Base-by-base conservation (phyloP, 106 monocot species). In the Dioscorea zingiberensis region DNA sequence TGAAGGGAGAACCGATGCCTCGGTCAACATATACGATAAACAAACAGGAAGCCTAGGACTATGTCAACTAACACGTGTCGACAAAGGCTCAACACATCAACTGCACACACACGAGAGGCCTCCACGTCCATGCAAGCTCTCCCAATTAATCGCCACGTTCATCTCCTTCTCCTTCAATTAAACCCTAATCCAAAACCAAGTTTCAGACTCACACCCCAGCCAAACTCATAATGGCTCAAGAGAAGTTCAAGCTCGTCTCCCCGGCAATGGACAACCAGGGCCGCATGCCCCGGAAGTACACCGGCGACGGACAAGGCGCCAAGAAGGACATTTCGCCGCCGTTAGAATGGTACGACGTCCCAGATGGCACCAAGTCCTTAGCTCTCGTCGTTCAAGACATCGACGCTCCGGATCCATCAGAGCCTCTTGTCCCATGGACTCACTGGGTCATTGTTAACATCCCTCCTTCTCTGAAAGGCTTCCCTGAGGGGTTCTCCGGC, bases 381-480 rank as follows among this genome's bases (percentile, higher is more conserved):
- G 82, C 87, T 8, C 69, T 88, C 6, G 75, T 93, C 14, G 87
- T 85, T 21, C 68, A 87, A 59, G 88, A 88, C 67, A 15, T 85
- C 23, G 88, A 85, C 66, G 77, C 69, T 3, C 75, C 79, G 3
- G 67, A 80, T 10, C 82, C 80, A 16, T 17, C 59, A 1, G 74
- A 66, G 7, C 92, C 84, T 21, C 51, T 69, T 59, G 77, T 87
- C 30, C 87, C 87, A 16, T 93, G 92, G 92, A 87, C 85, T 0
- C 87, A 87, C 73, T 93, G 92, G 92, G 88, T 93, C 65, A 77
- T 93, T 29, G 80, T 78, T 58, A 83, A 85, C 76, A 93, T 93
- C 21, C 85, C 93, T 2, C 85, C 93, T 3, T 14, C 25, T 15
- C 19, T 78, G 18, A 80, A 78, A 67, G 82, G 80, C 46, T 69